These are phyloP conservation scores for Paraconiothyrium sp. DNA, from an alignment of 2,329 filamentous ascomycete genomes.

Conservation along the genomic window DNA sequence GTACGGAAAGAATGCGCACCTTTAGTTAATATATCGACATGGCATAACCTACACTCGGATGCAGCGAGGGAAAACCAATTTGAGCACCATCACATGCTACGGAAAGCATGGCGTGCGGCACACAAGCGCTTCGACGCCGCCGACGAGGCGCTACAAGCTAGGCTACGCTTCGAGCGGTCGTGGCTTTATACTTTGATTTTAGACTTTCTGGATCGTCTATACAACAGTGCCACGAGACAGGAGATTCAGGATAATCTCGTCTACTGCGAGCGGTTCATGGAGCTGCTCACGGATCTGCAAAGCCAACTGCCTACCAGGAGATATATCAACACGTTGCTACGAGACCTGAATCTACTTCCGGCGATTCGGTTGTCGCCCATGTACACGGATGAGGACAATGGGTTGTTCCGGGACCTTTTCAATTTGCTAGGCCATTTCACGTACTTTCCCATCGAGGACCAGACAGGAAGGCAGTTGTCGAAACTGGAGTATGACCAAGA, in stretches of 20 bases:
- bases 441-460: conserved; percentile 89
- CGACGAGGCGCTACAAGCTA: conserved; percentile 80
- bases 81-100: conserved; percentile 75
- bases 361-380: conserved; percentile 81
- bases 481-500: conserved; percentile 78
- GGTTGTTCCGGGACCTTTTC: conserved; percentile 81
- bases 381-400: conserved; percentile 77
- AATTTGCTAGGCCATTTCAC: conserved; percentile 86
- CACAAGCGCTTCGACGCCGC: conserved; percentile 86
- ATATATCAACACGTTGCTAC: conserved; percentile 88
- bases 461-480: conserved; percentile 80
- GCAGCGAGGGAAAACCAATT: conserved; percentile 76
- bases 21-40: conserved; percentile 91
- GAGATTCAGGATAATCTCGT: conserved; percentile 68
- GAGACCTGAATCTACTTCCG: conserved; percentile 84
- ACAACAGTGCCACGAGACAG: conserved; percentile 54
- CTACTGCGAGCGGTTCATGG: conserved; percentile 93
- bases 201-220: conserved; percentile 81
- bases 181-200: conserved; percentile 90
- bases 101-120: conserved; percentile 90
- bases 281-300: conserved; percentile 88
- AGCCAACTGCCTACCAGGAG: conserved; percentile 93
- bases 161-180: conserved; percentile 87
- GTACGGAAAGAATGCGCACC: conserved; percentile 97
- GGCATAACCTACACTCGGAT: conserved; percentile 90